Percentiles rank a stretch among this genome's conserved stretches.
These are phyloP conservation scores for Rhizodiscina lignyota DNA, from an alignment of 495 filamentous ascomycete species.

Conservation along the genomic window DNA sequence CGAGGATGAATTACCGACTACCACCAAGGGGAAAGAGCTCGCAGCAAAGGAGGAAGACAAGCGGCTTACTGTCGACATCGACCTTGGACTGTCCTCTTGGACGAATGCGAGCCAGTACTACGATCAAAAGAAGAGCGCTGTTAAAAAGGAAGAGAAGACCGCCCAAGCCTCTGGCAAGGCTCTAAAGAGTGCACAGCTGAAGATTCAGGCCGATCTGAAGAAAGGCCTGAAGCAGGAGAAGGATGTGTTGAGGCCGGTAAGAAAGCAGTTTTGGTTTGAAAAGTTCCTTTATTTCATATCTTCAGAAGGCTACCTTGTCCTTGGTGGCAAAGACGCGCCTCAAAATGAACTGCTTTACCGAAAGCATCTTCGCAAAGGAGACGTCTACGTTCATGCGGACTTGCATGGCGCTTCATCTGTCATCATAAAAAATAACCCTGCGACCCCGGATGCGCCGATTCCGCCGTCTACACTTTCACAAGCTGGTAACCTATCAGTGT, in stretches of 20 bases:
- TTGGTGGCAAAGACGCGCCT: slow-evolving; percentile 72
- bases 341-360: slow-evolving; percentile 86
- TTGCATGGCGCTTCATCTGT: slow-evolving; percentile 66
- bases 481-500: slow-evolving; percentile 68
- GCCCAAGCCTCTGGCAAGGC: slow-evolving; percentile 66
- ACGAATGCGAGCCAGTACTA: slow-evolving; percentile 86
- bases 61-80: slow-evolving; percentile 58
- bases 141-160: slow-evolving; percentile 75
- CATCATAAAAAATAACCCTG: slow-evolving; percentile 70
- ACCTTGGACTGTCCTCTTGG: slow-evolving; percentile 66
- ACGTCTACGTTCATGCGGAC: slow-evolving; percentile 85
- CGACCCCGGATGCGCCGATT: slow-evolving; percentile 63
- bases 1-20: slow-evolving; percentile 5
- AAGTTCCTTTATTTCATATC: slow-evolving; percentile 93
- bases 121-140: slow-evolving; percentile 67
- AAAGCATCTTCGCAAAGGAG: slow-evolving; percentile 68
- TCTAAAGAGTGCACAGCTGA: slow-evolving; percentile 75
- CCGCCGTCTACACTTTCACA: slow-evolving; percentile 83
- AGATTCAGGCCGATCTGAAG: slow-evolving; percentile 71
- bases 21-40: slow-evolving; percentile 17
- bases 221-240: slow-evolving; percentile 86
- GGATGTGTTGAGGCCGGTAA: slow-evolving; percentile 62
- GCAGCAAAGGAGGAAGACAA: slow-evolving; percentile 25
- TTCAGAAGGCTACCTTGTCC: slow-evolving; percentile 84
- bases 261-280: slow-evolving; percentile 84